phyloP scores from a whole-genome alignment of 2,329 filamentous ascomycete genomes.

The Metarhizium album region DNA sequence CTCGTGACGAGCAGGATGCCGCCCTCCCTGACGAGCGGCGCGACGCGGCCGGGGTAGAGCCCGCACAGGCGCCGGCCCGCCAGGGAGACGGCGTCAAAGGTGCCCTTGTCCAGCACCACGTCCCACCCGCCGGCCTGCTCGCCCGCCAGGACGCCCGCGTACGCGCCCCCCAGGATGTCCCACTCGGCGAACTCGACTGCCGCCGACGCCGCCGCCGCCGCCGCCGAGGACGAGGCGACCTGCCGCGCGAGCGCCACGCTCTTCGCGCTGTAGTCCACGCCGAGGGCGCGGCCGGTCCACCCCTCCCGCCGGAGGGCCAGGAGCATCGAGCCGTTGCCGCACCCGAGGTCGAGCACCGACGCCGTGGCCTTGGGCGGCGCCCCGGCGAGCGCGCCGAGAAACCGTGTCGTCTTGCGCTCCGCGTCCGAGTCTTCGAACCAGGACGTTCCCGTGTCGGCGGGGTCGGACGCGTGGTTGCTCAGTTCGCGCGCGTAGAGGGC shows the following conservation, averaged over 20 bases:
- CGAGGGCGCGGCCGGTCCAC: conserved; percentile 63
- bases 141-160: conserved; percentile 22
- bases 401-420: conserved; percentile 66
- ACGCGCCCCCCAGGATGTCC: conserved; percentile 46
- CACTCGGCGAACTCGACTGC: conserved; percentile 41
- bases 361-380: conserved; percentile 24
- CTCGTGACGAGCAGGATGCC: conserved; percentile 80
- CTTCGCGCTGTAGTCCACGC: conserved; percentile 74
- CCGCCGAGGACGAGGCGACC: conserved; percentile 35
- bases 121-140: conserved; percentile 54
- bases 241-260: conserved; percentile 64
- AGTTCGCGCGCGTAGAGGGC: conserved; percentile 61
- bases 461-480: conserved; percentile 58
- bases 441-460: conserved; percentile 72
- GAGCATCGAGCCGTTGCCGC: conserved; percentile 88
- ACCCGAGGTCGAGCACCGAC: conserved; percentile 76
- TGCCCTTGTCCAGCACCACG: conserved; percentile 93
- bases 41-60: conserved; percentile 60
- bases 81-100: conserved; percentile 90
- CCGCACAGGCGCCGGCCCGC: conserved; percentile 59
- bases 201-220: conserved; percentile 12
- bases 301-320: conserved; percentile 58
- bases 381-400: conserved; percentile 39
- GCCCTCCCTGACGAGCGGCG: conserved; percentile 55
- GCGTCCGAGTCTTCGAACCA: conserved; percentile 96